phyloP scores from a whole-genome alignment of 306 rosid genomes.

The Begonia fuchsioides region DNA sequence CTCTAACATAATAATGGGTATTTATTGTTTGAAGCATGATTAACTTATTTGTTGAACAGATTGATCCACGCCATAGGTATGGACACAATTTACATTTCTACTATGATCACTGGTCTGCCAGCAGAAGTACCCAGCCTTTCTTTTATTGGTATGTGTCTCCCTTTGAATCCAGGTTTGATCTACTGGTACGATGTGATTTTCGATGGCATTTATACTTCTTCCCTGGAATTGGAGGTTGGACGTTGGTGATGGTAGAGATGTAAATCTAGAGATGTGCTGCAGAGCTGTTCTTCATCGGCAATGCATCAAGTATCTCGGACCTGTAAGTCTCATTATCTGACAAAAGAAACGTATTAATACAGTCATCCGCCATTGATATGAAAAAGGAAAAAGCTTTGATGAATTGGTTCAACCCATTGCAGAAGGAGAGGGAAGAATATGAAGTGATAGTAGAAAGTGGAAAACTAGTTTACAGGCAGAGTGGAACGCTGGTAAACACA shows the following conservation, averaged over 20 bases:
- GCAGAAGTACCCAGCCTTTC: conserved; percentile 35
- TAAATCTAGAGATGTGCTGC: too few relatives aligned
- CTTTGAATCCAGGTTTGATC: not conserved
- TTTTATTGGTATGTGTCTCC: conserved; percentile 28
- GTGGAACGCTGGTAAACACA: conserved; percentile 18
- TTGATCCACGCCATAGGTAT: conserved; percentile 40
- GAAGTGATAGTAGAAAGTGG: conserved; percentile 25
- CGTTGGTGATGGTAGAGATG: too few relatives aligned
- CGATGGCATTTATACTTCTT: not conserved
- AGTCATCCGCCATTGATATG: too few relatives aligned
- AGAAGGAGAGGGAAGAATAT: conserved; percentile 33
- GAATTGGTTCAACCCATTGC: conserved; percentile 3
- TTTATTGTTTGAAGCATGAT: too few relatives aligned
- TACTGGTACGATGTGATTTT: too few relatives aligned
- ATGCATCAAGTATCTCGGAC: too few relatives aligned
- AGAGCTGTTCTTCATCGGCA: too few relatives aligned
- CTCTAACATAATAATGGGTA: too few relatives aligned
- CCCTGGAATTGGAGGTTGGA: too few relatives aligned
- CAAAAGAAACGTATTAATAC: too few relatives aligned
- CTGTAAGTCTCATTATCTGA: too few relatives aligned
- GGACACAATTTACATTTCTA: conserved; percentile 41
- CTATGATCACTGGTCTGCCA: conserved; percentile 24
- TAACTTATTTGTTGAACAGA: conserved; percentile 12
- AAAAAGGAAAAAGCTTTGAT: too few relatives aligned
- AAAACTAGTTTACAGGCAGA: conserved; percentile 17